Conservation (phyloP, 768 basidiomycete genomes). For the Boletus huronensis region DNA sequence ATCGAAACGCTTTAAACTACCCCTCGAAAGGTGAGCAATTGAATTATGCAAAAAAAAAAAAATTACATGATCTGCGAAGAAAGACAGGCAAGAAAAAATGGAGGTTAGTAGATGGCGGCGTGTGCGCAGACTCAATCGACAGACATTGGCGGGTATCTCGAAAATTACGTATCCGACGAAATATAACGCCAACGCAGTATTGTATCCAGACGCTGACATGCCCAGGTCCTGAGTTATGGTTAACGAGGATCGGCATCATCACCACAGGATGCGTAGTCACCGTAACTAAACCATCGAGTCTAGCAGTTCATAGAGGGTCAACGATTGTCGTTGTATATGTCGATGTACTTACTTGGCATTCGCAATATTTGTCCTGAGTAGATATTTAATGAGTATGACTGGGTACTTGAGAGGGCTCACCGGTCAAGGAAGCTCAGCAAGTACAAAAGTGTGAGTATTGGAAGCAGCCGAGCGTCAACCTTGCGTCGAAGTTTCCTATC, state of each 20-base stretch:
- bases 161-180: slow-evolving; percentile 61
- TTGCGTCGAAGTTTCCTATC: slow-evolving; percentile 32
- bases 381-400: background rate
- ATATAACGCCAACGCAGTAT: slow-evolving; percentile 55
- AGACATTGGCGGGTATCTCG: slow-evolving; percentile 56
- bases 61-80: slow-evolving; percentile 27
- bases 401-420: slow-evolving; percentile 15
- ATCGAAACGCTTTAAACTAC: slow-evolving; percentile 54
- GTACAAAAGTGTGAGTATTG: slow-evolving; percentile 39
- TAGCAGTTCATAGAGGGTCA: slow-evolving; percentile 19
- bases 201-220: slow-evolving; percentile 49
- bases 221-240: slow-evolving; percentile 43
- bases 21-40: slow-evolving; percentile 3
- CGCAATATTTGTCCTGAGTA: slow-evolving; percentile 34
- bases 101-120: background rate
- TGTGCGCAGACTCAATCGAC: background rate
- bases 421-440: slow-evolving; percentile 42
- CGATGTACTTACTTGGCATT: slow-evolving; percentile 34
- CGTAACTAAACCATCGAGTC: slow-evolving; percentile 50
- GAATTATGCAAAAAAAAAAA: background rate
- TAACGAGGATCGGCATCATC: background rate
- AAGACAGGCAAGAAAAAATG: background rate
- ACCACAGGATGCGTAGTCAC: slow-evolving; percentile 24
- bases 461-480: slow-evolving; percentile 36
- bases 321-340: background rate